Percentiles rank a stretch among this genome's conserved stretches.
phyloP scores from a whole-genome alignment of 2,329 filamentous ascomycete genomes.

The Sarocladiaceae sp. region DNA sequence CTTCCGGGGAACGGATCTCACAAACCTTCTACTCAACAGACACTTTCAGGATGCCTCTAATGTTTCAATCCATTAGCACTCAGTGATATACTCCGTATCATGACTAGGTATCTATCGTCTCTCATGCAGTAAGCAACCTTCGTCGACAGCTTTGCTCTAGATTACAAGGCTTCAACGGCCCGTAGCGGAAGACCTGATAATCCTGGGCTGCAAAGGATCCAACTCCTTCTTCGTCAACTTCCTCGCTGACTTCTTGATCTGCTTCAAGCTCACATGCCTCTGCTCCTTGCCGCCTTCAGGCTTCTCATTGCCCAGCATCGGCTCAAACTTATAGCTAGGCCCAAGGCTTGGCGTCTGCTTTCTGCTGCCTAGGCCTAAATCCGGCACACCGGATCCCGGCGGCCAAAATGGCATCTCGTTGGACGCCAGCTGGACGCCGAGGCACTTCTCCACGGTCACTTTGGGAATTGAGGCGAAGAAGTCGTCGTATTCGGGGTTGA shows the following conservation, averaged over 20 bases:
- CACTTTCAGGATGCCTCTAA: too few species aligned
- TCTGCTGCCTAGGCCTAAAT: background rate
- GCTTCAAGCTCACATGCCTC: background rate
- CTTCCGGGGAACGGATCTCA: too few species aligned
- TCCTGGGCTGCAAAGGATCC: too few species aligned
- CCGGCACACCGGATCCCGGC: background rate
- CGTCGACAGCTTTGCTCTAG: too few species aligned
- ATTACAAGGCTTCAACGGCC: too few species aligned
- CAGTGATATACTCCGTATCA: too few species aligned
- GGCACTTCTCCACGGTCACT: conserved; percentile 12
- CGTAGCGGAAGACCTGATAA: too few species aligned
- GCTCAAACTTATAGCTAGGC: too few species aligned
- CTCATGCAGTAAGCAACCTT: too few species aligned
- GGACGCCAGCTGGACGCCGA: conserved; percentile 10
- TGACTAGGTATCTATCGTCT: too few species aligned
- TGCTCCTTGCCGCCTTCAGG: background rate
- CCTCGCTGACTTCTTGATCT: background rate
- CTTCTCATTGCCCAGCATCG: background rate
- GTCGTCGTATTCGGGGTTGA: conserved; percentile 10
- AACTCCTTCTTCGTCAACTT: background rate
- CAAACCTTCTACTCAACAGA: too few species aligned
- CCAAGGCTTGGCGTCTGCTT: background rate
- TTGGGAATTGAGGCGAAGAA: conserved; percentile 11
- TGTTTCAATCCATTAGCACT: too few species aligned
- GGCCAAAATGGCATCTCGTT: conserved; percentile 10